Evolutionary conservation across 148 eudicot genomes (phyloP), one percentile per base, ranked within the genome.

Genomic region (Silene conica): DNA sequence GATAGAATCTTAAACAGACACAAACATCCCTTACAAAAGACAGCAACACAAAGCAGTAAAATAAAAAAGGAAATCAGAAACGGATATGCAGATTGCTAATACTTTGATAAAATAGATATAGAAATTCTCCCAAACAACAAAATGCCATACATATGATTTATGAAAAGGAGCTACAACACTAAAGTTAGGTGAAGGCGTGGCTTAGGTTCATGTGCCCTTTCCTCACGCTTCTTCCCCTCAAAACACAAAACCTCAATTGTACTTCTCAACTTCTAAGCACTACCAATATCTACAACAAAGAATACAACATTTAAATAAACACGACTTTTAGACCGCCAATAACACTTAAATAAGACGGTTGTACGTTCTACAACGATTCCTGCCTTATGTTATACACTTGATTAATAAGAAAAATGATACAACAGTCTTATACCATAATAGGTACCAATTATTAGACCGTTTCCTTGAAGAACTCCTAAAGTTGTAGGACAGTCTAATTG

Each of bases 191-290:
- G 68, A 78, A 70, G 54, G 83, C 87, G 77, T 85, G 87, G 73
- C 69, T 75, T 88, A 48, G 91, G 59, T 82, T 83, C 76, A 82
- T 70, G 88, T 73, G 86, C 84, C 84, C 80, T 48, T 63, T 3
- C 67, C 70, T 54, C 81, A 79, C 72, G 81, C 83, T 64, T 77
- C 8, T 34, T 46, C 3, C 68, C 74, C 69, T 61, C 59, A 73
- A 3, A 38, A 38, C 43, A 38, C 43, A 38, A 6, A n/a, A n/a
- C n/a, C n/a, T n/a, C n/a, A n/a, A 34, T 38, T 6, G 43, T 38
- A 38, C 43, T 38, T 31, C 34, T 26, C 1, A 26, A 26, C 1
- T 26, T 26, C 28, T 34, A 34, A 34, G 15, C 54, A 6, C 52
- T 38, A 58, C 50, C 14, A 8, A 0, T 50, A 50, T 50, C 34